Evolutionary conservation across 257 asterid genomes (phyloP).

Genomic region (Solanum lycopersicoides): DNA sequence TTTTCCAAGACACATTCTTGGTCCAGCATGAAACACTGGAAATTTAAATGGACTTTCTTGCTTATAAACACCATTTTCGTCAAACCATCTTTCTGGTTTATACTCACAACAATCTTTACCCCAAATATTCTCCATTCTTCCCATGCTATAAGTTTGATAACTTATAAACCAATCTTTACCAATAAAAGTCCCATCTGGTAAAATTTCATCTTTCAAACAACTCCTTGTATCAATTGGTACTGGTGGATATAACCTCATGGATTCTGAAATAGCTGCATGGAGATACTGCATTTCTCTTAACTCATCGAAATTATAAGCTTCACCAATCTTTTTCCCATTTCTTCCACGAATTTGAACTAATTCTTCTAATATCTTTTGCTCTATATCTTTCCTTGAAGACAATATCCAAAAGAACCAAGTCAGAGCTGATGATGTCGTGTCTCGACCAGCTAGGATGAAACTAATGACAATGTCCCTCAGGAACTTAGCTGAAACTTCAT

Average conservation of each 20-base stretch:
- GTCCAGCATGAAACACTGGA: slow-evolving; percentile 85
- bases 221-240: slow-evolving; percentile 62
- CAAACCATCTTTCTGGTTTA: slow-evolving; percentile 90
- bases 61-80: slow-evolving; percentile 54
- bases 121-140: slow-evolving; percentile 80
- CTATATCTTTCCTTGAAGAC: slow-evolving; percentile 37
- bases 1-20: slow-evolving; percentile 80
- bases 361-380: slow-evolving; percentile 42
- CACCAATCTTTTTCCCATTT: slow-evolving; percentile 22
- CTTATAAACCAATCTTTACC: slow-evolving; percentile 57
- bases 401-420: slow-evolving; percentile 85
- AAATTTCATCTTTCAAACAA: slow-evolving; percentile 40
- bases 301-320: slow-evolving; percentile 41
- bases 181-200: slow-evolving; percentile 80
- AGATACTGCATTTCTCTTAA: slow-evolving; percentile 82
- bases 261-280: slow-evolving; percentile 71
- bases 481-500: slow-evolving; percentile 33
- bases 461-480: slow-evolving; percentile 79
- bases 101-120: slow-evolving; percentile 69
- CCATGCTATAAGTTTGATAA: slow-evolving; percentile 66
- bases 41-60: slow-evolving; percentile 55
- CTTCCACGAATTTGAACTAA: slow-evolving; percentile 14
- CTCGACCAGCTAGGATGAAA: slow-evolving; percentile 85
- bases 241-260: slow-evolving; percentile 86
- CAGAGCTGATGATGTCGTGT: slow-evolving; percentile 81